phyloP scores from a whole-genome alignment of 2,329 filamentous ascomycete genomes.

The Colletotrichum orbiculare region DNA sequence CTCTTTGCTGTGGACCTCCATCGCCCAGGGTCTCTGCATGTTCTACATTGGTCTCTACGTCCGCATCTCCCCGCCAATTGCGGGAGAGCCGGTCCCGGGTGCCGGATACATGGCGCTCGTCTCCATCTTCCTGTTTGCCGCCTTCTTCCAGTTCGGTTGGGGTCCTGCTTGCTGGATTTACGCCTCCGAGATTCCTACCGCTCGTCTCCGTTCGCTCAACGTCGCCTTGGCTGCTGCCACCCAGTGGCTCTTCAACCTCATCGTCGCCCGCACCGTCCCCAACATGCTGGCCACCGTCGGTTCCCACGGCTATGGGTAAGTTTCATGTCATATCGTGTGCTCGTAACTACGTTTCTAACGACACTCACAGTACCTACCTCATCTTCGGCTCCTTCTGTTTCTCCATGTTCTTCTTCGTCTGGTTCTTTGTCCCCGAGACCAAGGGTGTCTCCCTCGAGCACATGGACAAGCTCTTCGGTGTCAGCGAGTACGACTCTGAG shows the following conservation, averaged over 20 bases:
- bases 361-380: constrained; percentile 63
- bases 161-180: constrained; percentile 69
- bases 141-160: constrained; percentile 57
- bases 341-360: not conserved
- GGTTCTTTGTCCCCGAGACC: constrained; percentile 73
- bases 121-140: constrained; percentile 73
- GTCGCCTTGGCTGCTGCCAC: constrained; percentile 73
- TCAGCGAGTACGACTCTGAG: constrained; percentile 32
- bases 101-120: constrained; percentile 74
- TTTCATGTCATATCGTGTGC: not conserved
- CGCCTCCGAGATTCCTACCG: constrained; percentile 69
- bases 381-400: constrained; percentile 74
- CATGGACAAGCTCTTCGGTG: constrained; percentile 38
- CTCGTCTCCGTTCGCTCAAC: constrained; percentile 70
- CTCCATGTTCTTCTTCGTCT: constrained; percentile 71
- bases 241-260: constrained; percentile 78
- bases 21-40: constrained; percentile 70
- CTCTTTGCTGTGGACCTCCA: constrained; percentile 68
- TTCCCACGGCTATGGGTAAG: constrained; percentile 49
- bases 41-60: constrained; percentile 75
- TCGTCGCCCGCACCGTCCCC: constrained; percentile 71
- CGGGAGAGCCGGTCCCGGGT: constrained; percentile 60
- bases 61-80: constrained; percentile 64
- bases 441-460: constrained; percentile 56
- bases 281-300: constrained; percentile 67